A percentile compares a stretch with the other conserved stretches of the same genome.
phyloP scores from a whole-genome alignment of 768 basidiomycete species.

The Boletus fagicola region DNA sequence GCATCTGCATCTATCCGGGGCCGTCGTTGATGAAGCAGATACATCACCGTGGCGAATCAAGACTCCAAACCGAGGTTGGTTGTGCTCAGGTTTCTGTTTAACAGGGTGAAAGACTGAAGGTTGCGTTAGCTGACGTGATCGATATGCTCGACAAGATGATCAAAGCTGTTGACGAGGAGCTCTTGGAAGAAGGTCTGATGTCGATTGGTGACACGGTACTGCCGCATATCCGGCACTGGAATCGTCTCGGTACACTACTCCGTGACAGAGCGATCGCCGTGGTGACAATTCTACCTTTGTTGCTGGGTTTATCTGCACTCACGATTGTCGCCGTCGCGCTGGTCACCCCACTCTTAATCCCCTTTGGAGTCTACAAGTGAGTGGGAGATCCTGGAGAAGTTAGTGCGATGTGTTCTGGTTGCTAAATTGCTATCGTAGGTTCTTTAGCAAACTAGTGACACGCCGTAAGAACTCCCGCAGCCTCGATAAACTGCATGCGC shows the following conservation, averaged over 20 bases:
- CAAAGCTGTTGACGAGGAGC: conserved; percentile 6
- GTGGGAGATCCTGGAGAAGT: neutral
- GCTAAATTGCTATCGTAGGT: neutral
- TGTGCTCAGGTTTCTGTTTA: neutral
- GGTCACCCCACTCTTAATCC: neutral
- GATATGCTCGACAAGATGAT: conserved; percentile 1
- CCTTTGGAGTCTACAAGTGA: neutral
- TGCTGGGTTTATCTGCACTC: conserved; percentile 7
- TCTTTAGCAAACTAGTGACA: neutral
- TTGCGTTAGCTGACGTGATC: neutral
- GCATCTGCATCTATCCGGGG: neutral
- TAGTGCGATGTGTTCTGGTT: neutral
- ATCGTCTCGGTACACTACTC: conserved; percentile 5
- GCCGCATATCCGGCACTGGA: conserved; percentile 13
- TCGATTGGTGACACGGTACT: conserved; percentile 6
- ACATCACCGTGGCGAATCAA: neutral
- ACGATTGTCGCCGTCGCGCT: neutral
- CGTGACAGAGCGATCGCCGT: neutral
- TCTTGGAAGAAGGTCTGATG: conserved; percentile 11
- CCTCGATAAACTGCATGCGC: neutral
- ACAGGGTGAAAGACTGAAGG: neutral
- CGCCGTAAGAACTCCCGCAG: neutral
- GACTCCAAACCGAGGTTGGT: neutral
- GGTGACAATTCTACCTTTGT: neutral
- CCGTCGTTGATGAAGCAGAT: neutral